These are phyloP conservation scores for Monilinia fructicola DNA, from an alignment of 2,329 filamentous ascomycete species.

Conservation along the genomic window DNA sequence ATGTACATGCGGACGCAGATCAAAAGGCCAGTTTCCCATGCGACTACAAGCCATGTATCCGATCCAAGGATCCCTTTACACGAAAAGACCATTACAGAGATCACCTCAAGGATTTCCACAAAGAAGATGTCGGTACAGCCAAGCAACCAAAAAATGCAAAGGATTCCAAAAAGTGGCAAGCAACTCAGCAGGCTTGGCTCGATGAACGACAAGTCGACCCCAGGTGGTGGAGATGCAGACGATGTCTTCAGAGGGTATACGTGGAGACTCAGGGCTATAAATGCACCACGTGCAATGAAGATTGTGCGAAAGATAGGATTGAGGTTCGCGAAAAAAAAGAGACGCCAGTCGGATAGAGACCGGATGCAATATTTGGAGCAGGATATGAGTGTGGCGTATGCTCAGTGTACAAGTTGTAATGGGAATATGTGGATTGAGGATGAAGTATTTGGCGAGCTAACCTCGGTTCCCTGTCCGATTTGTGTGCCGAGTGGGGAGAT, in stretches of 20 bases:
- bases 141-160: conserved; percentile 28
- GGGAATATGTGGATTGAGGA: neutral
- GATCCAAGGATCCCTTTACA: conserved; percentile 44
- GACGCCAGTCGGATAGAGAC: neutral
- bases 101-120: conserved; percentile 50
- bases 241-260: conserved; percentile 32
- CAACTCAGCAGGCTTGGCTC: conserved; percentile 32
- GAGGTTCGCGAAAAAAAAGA: conserved; percentile 13
- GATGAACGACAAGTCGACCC: conserved; percentile 29
- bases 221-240: conserved; percentile 36
- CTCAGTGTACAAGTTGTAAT: conserved; percentile 1
- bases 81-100: conserved; percentile 51
- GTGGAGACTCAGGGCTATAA: conserved; percentile 30
- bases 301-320: conserved; percentile 31
- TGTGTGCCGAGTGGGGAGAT: conserved; percentile 7
- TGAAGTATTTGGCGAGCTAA: neutral
- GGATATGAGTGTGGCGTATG: neutral
- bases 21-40: conserved; percentile 37
- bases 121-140: conserved; percentile 41
- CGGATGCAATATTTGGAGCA: no score
- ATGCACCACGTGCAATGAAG: conserved; percentile 32
- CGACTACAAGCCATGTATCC: conserved; percentile 37
- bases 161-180: conserved; percentile 22
- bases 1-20: conserved; percentile 36
- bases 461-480: conserved; percentile 13